Conservation (phyloP, 768 basidiomycete species). For the Trametes gibbosa region DNA sequence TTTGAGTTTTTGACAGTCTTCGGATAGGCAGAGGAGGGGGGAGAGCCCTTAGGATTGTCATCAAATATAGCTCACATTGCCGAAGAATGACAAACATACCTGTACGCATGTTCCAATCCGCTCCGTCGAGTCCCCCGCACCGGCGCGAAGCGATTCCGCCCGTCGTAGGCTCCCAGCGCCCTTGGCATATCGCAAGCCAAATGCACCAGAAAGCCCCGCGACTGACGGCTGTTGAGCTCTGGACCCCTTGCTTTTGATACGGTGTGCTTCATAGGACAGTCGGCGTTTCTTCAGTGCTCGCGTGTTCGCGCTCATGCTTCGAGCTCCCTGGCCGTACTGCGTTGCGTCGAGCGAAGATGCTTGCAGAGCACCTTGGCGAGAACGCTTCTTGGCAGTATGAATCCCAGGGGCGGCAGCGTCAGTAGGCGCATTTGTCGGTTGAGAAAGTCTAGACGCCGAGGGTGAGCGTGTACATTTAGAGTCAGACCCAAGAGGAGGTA, state of each 20-base stretch:
- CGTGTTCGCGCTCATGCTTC: too few species aligned
- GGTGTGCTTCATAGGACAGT: background rate
- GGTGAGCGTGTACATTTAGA: too few species aligned
- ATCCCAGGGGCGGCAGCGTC: too few species aligned
- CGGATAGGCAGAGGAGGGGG: background rate
- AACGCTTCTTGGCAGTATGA: too few species aligned
- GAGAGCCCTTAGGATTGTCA: background rate
- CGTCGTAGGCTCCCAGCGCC: constrained; percentile 41
- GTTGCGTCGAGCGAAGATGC: too few species aligned
- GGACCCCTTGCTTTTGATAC: background rate
- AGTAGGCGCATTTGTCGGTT: too few species aligned
- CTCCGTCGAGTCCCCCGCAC: constrained; percentile 14
- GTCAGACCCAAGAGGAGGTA: too few species aligned
- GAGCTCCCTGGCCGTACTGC: too few species aligned
- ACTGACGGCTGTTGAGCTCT: background rate
- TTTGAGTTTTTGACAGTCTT: background rate
- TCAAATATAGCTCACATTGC: too few species aligned
- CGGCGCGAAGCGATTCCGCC: constrained; percentile 38
- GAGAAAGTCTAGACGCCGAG: too few species aligned
- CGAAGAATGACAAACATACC: background rate
- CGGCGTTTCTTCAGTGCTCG: background rate
- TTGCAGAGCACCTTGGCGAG: too few species aligned
- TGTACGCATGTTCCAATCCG: background rate
- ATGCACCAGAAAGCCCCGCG: background rate
- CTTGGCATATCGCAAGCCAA: constrained; percentile 23